phyloP scores from a whole-genome alignment of 108 stramenopile genomes.

The Cyclotella atomus region DNA sequence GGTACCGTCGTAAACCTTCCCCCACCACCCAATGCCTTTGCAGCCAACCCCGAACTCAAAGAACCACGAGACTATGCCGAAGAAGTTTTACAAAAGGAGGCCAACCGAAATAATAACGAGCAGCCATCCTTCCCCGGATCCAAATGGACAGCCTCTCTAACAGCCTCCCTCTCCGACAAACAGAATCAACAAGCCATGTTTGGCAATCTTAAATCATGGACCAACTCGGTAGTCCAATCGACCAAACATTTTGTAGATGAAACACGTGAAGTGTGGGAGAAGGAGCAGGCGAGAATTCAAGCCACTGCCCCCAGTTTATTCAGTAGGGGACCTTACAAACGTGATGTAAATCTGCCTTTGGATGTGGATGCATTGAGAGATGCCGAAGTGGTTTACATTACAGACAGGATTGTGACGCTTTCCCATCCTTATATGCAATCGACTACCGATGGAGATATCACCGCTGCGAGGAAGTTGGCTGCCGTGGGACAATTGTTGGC shows the following conservation, averaged over 20 bases:
- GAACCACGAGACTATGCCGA: neutral
- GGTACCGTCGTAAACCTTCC: conserved; percentile 11
- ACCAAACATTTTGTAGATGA: conserved; percentile 38
- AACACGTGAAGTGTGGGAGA: conserved; percentile 34
- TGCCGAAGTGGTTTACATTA: conserved; percentile 86
- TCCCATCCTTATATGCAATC: conserved; percentile 77
- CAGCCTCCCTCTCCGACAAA: conserved; percentile 32
- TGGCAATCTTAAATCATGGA: conserved; percentile 30
- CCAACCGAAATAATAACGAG: neutral
- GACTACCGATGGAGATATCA: conserved; percentile 60
- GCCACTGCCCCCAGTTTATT: conserved; percentile 32
- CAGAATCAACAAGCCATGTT: conserved; percentile 29
- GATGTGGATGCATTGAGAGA: conserved; percentile 76
- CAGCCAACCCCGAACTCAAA: neutral
- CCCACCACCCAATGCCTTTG: neutral
- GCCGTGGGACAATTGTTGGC: conserved; percentile 79
- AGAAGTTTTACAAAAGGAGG: neutral
- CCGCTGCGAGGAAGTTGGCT: conserved; percentile 73
- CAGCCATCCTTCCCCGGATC: neutral
- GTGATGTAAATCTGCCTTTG: conserved; percentile 63
- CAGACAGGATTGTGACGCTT: conserved; percentile 81
- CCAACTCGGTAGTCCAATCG: conserved; percentile 20
- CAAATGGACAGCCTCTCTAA: conserved; percentile 22
- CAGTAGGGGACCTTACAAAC: conserved; percentile 40
- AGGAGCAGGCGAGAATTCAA: conserved; percentile 41